phyloP scores from a whole-genome alignment of 148 eudicot species.

The Tetragonia tetragonoides region DNA sequence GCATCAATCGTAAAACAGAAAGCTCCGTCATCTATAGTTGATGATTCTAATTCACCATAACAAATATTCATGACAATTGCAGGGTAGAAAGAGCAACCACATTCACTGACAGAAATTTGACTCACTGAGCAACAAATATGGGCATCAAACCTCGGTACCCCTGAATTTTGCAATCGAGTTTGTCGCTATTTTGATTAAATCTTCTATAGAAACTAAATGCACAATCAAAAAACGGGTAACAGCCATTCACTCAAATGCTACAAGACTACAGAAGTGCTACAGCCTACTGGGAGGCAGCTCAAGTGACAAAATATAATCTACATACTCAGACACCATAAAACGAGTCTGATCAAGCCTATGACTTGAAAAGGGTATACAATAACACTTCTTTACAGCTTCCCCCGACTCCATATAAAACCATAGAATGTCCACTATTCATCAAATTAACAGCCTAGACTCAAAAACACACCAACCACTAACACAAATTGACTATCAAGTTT shows the following conservation, averaged over 20 bases:
- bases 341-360: too few relatives aligned
- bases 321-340: too few relatives aligned
- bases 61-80: too few relatives aligned
- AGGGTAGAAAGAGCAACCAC: too few relatives aligned
- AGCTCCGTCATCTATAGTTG: background rate
- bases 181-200: background rate
- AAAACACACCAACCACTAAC: background rate
- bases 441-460: background rate
- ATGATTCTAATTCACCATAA: background rate
- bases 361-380: background rate
- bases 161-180: background rate
- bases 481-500: background rate
- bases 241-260: background rate
- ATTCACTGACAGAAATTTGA: too few relatives aligned
- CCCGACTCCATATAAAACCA: background rate
- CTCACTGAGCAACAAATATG: too few relatives aligned
- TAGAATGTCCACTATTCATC: background rate
- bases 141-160: background rate
- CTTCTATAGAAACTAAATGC: background rate
- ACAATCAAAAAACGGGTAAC: background rate
- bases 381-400: background rate
- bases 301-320: background rate
- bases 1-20: background rate
- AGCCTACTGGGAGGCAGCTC: background rate
- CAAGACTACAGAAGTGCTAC: background rate